Evolutionary conservation across 768 basidiomycete species (phyloP), one percentile per base, ranked within the genome.

Genomic region (Lactifluus hygrophoroides): DNA sequence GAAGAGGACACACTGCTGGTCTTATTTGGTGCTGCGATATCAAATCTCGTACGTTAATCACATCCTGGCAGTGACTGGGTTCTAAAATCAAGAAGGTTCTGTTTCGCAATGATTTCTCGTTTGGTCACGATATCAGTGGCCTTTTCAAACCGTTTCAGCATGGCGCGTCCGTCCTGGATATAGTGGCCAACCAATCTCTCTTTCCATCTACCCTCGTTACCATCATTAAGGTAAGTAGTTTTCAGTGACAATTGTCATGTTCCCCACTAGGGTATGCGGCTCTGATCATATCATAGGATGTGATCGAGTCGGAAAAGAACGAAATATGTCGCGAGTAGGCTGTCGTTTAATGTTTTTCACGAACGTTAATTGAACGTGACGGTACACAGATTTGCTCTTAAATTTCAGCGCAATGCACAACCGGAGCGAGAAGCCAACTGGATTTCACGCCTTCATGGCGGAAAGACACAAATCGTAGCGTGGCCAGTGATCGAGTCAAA

Each of bases 151-250:
- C 32, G 5, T 32, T 32, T 10, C 32, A 32, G 32, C 10, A 5
- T 5, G 10, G 32, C 32, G 5, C 32, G 32, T 32, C 32, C 10
- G 32, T 32, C 10, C 10, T 32, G 32, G 32, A 32, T 32, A 1
- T 2, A 8, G 19, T n/a, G 19, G 6, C n/a, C 5, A 42, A 42
- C 19, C 17, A 5, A 19, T n/a, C 73, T 2, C 67, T 85, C 6
- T 85, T 85, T 69, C 77, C 76, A 61, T 83, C 81, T 0, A 80
- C 75, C 0, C 68, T 85, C 14, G 76, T 75, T 14, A 82, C 85
- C 56, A 82, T 84, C 49, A 83, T 85, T 67, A 85, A 84, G 74
- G 82, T 77, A 42, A n/a, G n/a, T n/a, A n/a, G n/a, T 42, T 5
- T 19, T 19, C n/a, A 32, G 16, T 23, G 14, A 28, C 19, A 11